Base-by-base conservation (phyloP, 202 grass and related monocot species). In the Carex sylvatica region DNA sequence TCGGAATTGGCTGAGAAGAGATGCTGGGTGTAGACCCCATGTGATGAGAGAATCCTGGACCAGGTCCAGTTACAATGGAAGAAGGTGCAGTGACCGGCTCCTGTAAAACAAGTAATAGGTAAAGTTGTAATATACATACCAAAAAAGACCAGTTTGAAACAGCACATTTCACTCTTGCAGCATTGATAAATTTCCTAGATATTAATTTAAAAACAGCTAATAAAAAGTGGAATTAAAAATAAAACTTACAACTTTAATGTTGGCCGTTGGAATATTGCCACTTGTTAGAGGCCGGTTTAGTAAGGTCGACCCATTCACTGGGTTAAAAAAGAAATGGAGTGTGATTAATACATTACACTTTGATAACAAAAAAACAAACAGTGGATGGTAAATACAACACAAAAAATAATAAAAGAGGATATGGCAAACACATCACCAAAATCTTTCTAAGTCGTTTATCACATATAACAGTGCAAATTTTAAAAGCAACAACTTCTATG, bases 181-280 rank as follows among this genome's bases (percentile, higher is more conserved):
- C 47, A 22, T 80, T 63, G 59, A 18, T 30, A 9, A 18, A 19
- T n/a, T 80, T 59, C 24, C 11, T 38, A 71, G 16, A 40, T 44
- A 61, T 80, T 31, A 46, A 30, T 55, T 69, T 69, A 35, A 40
- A n/a, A 28, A 46, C 8, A 82, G 65, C 49, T 55, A 70, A 68
- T 31, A n/a, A 14, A 77, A 73, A 23, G 13, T 47, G 4, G 18
- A 47, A 49, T 4, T 20, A 49, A 73, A 51, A 23, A 24, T 23
- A 26, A 46, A 84, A 40, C 87, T 38, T 85, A 99, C 96, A 89
- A 93, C 63, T 96, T 99, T 96, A 83, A 99, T 82, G 64, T 68
- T 93, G 84, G 89, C 52, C 66, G 83, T 79, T 13, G 89, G 84
- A 65, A 97, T 82, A 60, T 64, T 83, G 75, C 81, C 88, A 76